Base-by-base conservation (phyloP, 192 early-diverging fungal species). In the Coemansia sp. region DNA sequence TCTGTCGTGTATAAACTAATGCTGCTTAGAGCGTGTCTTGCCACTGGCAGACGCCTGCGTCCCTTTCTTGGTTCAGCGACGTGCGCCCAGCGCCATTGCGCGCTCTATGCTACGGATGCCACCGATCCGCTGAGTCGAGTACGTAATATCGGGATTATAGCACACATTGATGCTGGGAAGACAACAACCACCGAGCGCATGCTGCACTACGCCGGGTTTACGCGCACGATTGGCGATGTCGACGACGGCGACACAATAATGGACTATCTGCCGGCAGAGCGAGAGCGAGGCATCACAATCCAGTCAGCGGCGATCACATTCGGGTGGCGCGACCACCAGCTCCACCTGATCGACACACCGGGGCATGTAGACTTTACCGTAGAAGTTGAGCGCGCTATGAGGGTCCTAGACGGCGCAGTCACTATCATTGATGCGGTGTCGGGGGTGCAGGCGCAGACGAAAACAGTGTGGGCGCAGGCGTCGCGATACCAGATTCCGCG, bases 141-240 rank as follows among this genome's bases (percentile, higher is more conserved):
- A 38, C 84, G 95, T 62, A 98, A 96, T 63, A 88, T 98, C 65
- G 95, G 94, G 11, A 96, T 96, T 48, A 94, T 96, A 63, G 96
- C 96, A 3, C 96, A 98, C 69, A 96, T 98, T 63, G 96, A 98
- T 73, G 96, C 96, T 2, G 96, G 94, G 35, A 94, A 94, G 74
- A 98, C 96, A 21, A 98, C 96, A 1, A 96, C 94, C 0, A 96
- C 95, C n/a, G 96, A 98, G 69, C 90, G 96, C 8, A 97, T 98
- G 92, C 88, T 98, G 5, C 93, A 91, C 73, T 97, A 97, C 80
- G 91, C 94, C 4, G 95, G 96, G 21, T 91, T 92, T 48, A 97
- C 94, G 1, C 88, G 88, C 55, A 73, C 83, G 2, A 92, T 96
- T 48, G 96, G 96, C 89, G 90, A 95, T 62, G 94, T 96, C 0